These are phyloP conservation scores for Candida railenensis DNA, from an alignment of 805 yeast genomes.

Conservation along the genomic window DNA sequence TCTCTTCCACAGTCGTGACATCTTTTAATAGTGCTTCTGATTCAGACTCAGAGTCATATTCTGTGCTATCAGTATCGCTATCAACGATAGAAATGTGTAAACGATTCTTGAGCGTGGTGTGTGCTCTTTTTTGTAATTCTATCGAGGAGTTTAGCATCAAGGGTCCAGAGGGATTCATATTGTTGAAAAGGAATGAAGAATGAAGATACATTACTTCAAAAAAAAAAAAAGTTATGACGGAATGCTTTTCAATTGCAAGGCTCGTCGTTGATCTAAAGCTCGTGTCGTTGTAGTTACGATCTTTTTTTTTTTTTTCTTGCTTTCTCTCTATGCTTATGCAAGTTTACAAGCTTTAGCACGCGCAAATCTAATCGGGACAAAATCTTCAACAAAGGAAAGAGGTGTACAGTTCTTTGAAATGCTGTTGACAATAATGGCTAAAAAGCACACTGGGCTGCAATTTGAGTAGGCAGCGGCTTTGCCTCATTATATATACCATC, in stretches of 20 bases:
- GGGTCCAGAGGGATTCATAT: neutral
- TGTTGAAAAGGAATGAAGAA: slow-evolving; percentile 8
- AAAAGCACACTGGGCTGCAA: too few relatives aligned
- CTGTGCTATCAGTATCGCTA: neutral
- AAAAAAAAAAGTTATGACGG: too few relatives aligned
- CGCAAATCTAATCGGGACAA: neutral
- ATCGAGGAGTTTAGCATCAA: slow-evolving; percentile 1
- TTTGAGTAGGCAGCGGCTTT: too few relatives aligned
- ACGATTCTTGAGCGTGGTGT: neutral
- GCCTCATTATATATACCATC: too few relatives aligned
- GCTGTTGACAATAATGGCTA: too few relatives aligned
- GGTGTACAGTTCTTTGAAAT: too few relatives aligned
- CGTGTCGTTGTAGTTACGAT: neutral
- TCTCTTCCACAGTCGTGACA: neutral
- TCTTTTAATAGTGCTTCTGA: neutral
- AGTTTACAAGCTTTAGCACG: neutral
- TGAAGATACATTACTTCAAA: neutral
- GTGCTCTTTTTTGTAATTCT: neutral
- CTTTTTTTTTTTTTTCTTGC: neutral
- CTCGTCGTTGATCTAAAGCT: too few relatives aligned
- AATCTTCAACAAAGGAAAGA: too few relatives aligned
- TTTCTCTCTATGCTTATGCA: neutral
- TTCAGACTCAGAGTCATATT: neutral
- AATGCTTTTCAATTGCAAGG: too few relatives aligned
- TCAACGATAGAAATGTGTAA: neutral